Evolutionary conservation across 306 rosid genomes (phyloP), one percentile per base, ranked within the genome.

Genomic region (Quercus ilex): DNA sequence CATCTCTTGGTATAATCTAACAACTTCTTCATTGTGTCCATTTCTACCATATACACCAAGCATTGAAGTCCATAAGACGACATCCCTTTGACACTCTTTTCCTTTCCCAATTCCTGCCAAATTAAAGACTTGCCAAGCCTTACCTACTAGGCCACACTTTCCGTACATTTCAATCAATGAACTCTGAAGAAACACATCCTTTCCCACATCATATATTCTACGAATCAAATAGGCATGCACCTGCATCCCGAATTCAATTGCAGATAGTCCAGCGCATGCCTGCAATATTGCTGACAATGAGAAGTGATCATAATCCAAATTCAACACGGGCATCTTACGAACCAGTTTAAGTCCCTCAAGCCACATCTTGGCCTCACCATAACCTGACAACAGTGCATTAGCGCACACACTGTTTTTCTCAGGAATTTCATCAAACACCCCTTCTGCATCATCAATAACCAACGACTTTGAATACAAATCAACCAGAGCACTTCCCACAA

Each of bases 101-200:
- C 64, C 85, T 12, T 64, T 75, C 52, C 72, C 85, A 71, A 87
- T 75, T 71, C 97, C 93, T 35, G 68, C 81, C 76, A 88, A 75
- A 73, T 79, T 72, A 74, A 91, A 92, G 38, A 91, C 90, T 71
- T 68, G 81, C 90, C 82, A 69, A 56, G 94, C 93, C 80, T 89
- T 88, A 76, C 82, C 83, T 13, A 85, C 87, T 74, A 91, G 21
- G 55, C 97, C 96, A 85, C 92, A 85, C 79, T 89, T 92, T 2
- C 96, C 96, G 83, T 88, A 92, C 96, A 92, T 89, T 83, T 92
- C 96, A 81, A 89, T 80, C 87, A 89, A 75, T 0, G 96, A 79
- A n/a, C 91, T 88, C 74, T 88, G 91, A 25, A 91, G 84, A 81
- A 85, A 87, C 80, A 85, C 89, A 58, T 93, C 97, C 69, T 82